These are phyloP conservation scores for Cajanus cajan DNA, from an alignment of 306 rosid genomes.

Conservation along the genomic window DNA sequence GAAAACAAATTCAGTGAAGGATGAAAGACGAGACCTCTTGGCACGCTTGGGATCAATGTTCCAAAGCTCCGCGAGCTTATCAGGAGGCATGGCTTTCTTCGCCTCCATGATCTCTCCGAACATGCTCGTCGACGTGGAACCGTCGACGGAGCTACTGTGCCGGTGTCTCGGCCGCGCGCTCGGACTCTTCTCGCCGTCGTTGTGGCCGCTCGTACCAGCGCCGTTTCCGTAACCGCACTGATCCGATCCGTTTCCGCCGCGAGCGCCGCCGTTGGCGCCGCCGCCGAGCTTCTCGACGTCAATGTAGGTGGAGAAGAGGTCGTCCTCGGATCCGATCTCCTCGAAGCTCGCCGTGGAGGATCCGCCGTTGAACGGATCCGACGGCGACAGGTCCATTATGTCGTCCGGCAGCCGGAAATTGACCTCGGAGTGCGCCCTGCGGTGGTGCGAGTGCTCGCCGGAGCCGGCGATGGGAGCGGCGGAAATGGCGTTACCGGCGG, in stretches of 20 bases:
- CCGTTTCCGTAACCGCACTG: constrained; percentile 48
- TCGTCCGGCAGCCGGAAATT: constrained; percentile 76
- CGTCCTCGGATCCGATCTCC: constrained; percentile 97
- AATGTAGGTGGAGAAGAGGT: constrained; percentile 93
- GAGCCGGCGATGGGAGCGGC: background rate
- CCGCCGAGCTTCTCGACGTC: constrained; percentile 82
- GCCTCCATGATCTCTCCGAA: constrained; percentile 97
- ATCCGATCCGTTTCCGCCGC: constrained; percentile 49
- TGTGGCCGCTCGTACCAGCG: constrained; percentile 34
- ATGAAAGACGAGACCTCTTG: constrained; percentile 61
- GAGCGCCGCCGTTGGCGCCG: constrained; percentile 16
- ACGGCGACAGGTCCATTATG: constrained; percentile 68
- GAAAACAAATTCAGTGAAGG: constrained; percentile 3
- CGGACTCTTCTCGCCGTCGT: constrained; percentile 60
- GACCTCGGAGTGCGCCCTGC: constrained; percentile 81
- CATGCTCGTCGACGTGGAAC: constrained; percentile 63
- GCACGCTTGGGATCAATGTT: constrained; percentile 93
- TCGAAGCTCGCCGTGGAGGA: constrained; percentile 81
- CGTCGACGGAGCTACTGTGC: constrained; percentile 82
- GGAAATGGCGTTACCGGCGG: constrained; percentile 6
- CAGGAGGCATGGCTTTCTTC: constrained; percentile 99
- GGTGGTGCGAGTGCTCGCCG: constrained; percentile 42
- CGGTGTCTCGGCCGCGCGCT: constrained; percentile 62
- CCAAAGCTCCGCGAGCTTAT: constrained; percentile 99
- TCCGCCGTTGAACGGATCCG: constrained; percentile 84